These are phyloP conservation scores for Candida arabinofermentans DNA, from an alignment of 805 yeast genomes.

Conservation along the genomic window DNA sequence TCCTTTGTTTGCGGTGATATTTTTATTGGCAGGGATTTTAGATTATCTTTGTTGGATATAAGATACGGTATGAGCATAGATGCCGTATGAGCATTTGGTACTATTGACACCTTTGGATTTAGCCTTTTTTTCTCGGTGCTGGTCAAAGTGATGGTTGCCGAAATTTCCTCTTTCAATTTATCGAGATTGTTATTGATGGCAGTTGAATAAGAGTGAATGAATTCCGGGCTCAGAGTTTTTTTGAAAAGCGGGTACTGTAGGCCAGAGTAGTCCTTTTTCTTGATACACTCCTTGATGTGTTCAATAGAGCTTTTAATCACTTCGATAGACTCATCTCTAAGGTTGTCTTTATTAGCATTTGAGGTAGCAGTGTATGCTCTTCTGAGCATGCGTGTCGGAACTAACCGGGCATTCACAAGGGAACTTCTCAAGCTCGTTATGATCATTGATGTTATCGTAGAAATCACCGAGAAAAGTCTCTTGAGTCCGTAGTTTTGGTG, in stretches of 20 bases:
- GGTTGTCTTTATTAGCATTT: no score
- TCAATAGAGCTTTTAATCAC: neutral
- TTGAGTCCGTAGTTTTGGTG: no score
- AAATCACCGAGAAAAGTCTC: no score
- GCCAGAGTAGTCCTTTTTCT: neutral
- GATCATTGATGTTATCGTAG: no score
- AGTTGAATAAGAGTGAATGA: constrained; percentile 3
- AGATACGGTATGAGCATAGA: constrained; percentile 11
- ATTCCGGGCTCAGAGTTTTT: constrained; percentile 9
- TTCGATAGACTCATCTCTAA: neutral
- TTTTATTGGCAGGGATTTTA: constrained; percentile 10
- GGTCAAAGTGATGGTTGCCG: constrained; percentile 1
- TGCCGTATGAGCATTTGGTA: constrained; percentile 12
- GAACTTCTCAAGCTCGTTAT: no score
- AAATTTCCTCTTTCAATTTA: constrained; percentile 7
- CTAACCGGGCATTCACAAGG: no score
- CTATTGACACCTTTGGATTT: constrained; percentile 7
- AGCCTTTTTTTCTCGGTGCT: constrained; percentile 3
- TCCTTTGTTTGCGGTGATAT: constrained; percentile 1
- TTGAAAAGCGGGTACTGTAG: constrained; percentile 11
- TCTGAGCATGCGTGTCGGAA: no score
- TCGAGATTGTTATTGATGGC: constrained; percentile 5
- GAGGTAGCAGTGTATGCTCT: no score
- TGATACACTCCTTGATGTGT: neutral
- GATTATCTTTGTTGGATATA: constrained; percentile 5